Conservation (phyloP, 2,329 filamentous ascomycete species). For the Amphichorda felina region DNA sequence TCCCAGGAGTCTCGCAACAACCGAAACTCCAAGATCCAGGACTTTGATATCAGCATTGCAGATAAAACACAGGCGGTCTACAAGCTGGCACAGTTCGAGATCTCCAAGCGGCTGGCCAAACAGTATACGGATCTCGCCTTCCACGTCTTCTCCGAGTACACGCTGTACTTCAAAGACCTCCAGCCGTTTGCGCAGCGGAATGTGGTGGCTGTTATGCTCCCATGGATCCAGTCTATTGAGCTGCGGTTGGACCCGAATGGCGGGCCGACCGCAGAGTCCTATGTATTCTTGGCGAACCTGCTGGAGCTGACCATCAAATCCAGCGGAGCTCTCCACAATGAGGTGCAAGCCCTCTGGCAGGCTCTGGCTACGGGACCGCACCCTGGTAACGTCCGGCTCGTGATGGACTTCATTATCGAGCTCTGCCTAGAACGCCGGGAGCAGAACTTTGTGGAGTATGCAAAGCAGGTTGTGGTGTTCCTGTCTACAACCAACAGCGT, state of each 20-base stretch:
- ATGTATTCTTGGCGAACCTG: conserved; percentile 88
- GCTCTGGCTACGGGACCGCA: conserved; percentile 87
- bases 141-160: conserved; percentile 91
- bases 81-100: conserved; percentile 94
- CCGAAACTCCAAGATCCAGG: conserved; percentile 80
- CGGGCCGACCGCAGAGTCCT: conserved; percentile 80
- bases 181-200: conserved; percentile 78
- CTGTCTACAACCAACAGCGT: conserved; percentile 66
- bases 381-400: conserved; percentile 84
- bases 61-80: conserved; percentile 98
- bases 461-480: conserved; percentile 96
- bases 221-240: conserved; percentile 93
- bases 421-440: conserved; percentile 88
- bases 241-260: conserved; percentile 85
- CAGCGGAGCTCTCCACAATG: conserved; percentile 79
- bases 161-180: conserved; percentile 81
- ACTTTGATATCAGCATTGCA: conserved; percentile 96
- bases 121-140: conserved; percentile 86
- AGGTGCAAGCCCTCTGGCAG: conserved; percentile 96
- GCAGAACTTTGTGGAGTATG: conserved; percentile 96
- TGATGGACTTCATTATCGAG: conserved; percentile 92
- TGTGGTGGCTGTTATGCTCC: conserved; percentile 85
- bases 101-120: conserved; percentile 78
- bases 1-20: conserved; percentile 69
- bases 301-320: conserved; percentile 95